phyloP scores from a whole-genome alignment of 495 filamentous ascomycete species.

The Arthonia radiata region DNA sequence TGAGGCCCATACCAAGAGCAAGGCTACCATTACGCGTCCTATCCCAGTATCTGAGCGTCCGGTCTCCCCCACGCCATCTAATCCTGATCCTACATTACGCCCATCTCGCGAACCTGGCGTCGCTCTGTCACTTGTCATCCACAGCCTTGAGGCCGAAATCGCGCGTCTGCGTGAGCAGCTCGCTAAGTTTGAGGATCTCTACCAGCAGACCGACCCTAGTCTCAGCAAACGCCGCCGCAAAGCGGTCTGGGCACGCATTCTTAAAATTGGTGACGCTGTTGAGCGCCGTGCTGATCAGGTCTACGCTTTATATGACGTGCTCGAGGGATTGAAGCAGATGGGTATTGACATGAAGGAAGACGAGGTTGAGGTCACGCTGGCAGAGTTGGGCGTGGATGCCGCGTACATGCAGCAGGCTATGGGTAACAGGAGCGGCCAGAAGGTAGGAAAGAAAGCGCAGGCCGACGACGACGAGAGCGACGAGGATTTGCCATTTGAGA shows the following conservation, averaged over 20 bases:
- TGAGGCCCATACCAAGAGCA: conserved; percentile 11
- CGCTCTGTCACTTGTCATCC: conserved; percentile 58
- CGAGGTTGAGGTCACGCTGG: conserved; percentile 42
- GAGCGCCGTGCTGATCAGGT: conserved; percentile 70
- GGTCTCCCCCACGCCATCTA: conserved; percentile 21
- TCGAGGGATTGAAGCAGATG: conserved; percentile 51
- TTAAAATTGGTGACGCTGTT: conserved; percentile 34
- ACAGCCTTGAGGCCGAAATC: conserved; percentile 60
- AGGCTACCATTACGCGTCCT: conserved; percentile 38
- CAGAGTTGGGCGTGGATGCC: conserved; percentile 26
- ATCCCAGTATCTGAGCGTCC: conserved; percentile 46
- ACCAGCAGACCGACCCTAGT: conserved; percentile 43
- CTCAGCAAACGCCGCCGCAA: conserved; percentile 44
- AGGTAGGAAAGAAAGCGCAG: too few species aligned
- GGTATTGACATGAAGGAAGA: conserved; percentile 39
- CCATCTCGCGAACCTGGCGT: conserved; percentile 48
- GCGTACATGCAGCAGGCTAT: too few species aligned
- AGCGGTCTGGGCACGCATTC: conserved; percentile 35
- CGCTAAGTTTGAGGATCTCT: conserved; percentile 26
- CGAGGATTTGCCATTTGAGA: too few species aligned
- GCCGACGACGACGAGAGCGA: too few species aligned
- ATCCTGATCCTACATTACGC: conserved; percentile 51
- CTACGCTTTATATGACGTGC: conserved; percentile 70
- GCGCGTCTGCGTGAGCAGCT: conserved; percentile 51
- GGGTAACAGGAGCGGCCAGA: too few species aligned